These are phyloP conservation scores for Caloboletus inedulis DNA, from an alignment of 1,284 basidiomycete genomes.

Conservation along the genomic window DNA sequence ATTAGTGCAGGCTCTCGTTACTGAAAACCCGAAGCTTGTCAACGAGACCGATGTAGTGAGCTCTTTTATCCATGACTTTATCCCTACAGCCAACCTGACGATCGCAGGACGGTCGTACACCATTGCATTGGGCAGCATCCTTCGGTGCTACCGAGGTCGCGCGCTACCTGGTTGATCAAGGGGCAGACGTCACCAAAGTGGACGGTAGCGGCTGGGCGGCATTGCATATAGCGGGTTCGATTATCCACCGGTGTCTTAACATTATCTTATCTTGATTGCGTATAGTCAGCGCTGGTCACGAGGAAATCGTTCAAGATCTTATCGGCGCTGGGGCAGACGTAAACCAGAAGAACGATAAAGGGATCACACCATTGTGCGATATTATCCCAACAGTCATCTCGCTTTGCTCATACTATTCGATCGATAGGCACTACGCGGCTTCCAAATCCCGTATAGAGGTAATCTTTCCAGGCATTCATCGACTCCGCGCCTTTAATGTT, in stretches of 20 bases:
- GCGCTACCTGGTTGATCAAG: conserved; percentile 70
- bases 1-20: conserved; percentile 66
- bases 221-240: conserved; percentile 80
- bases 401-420: conserved; percentile 6
- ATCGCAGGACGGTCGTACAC: conserved; percentile 79
- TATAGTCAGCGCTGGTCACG: conserved; percentile 78
- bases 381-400: conserved; percentile 2
- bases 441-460: conserved; percentile 89
- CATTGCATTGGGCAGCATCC: conserved; percentile 88
- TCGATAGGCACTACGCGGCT: conserved; percentile 84
- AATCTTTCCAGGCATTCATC: conserved; percentile 1
- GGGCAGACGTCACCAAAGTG: conserved; percentile 65
- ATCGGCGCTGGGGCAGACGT: conserved; percentile 84
- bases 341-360: conserved; percentile 80
- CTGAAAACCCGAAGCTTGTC: conserved; percentile 64
- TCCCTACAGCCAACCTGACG: conserved; percentile 3
- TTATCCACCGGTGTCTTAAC: background rate
- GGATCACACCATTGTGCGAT: conserved; percentile 80
- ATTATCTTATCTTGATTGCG: background rate
- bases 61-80: background rate
- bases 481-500: background rate
- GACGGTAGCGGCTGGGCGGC: conserved; percentile 85
- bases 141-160: conserved; percentile 68
- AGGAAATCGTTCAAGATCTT: conserved; percentile 75
- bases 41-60: conserved; percentile 70